Evolutionary conservation across 2,329 filamentous ascomycete species (phyloP).

Genomic region (Ophidiomyces ophidiicola): DNA sequence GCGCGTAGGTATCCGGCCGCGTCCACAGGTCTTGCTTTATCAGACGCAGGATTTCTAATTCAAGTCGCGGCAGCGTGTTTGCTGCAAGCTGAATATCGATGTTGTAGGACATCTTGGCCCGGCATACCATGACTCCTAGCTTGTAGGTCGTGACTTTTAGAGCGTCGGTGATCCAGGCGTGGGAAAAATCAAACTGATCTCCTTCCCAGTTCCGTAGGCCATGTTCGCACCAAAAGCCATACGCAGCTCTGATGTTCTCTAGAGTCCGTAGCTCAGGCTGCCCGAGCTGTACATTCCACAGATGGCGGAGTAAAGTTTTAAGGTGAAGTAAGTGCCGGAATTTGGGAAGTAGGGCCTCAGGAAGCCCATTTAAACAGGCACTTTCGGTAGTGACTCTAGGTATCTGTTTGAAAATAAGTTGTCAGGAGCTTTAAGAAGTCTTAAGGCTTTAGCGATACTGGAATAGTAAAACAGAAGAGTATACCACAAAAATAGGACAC

Average conservation of each 20-base stretch:
- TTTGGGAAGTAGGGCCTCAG: slow-evolving; percentile 8
- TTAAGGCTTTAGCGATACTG: too few relatives aligned
- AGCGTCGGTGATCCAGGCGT: slow-evolving; percentile 16
- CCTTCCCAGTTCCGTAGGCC: slow-evolving; percentile 13
- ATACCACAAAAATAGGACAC: too few relatives aligned
- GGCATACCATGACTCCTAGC: not conserved
- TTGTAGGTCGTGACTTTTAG: slow-evolving; percentile 1
- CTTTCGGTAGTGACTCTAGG: too few relatives aligned
- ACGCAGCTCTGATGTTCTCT: slow-evolving; percentile 15
- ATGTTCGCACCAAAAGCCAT: slow-evolving; percentile 16
- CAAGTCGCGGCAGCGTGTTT: too few relatives aligned
- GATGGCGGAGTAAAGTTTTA: slow-evolving; percentile 14
- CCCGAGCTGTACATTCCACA: slow-evolving; percentile 17
- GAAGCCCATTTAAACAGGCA: slow-evolving; percentile 3
- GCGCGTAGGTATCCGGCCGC: too few relatives aligned
- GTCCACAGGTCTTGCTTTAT: too few relatives aligned
- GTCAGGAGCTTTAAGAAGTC: too few relatives aligned
- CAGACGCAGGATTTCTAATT: too few relatives aligned
- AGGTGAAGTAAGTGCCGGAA: slow-evolving; percentile 12
- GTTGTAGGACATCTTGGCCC: not conserved
- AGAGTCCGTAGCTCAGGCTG: slow-evolving; percentile 9
- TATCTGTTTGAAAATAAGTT: too few relatives aligned
- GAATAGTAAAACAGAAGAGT: too few relatives aligned
- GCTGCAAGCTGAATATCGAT: too few relatives aligned
- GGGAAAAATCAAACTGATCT: slow-evolving; percentile 13